Evolutionary conservation across 495 filamentous ascomycete species (phyloP), one percentile per base, ranked within the genome.

Genomic region (Parmelia sp.): DNA sequence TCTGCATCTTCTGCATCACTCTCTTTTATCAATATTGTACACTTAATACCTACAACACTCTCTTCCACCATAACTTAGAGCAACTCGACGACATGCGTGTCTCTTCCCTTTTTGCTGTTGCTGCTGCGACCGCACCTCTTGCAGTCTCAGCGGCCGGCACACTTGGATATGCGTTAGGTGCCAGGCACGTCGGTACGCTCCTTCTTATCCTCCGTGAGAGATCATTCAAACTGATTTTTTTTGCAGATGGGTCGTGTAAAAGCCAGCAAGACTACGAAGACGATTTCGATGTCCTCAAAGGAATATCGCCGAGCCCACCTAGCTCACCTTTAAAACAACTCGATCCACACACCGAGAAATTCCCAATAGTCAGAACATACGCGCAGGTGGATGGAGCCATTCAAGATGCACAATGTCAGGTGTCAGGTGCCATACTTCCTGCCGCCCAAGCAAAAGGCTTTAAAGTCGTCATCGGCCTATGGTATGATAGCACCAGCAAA

Each of bases 391-490:
- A 88, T 69, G 61, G 33, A 37, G 64, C 47, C 77, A 70, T 53
- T 17, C 51, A 45, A 15, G 47, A 59, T 19, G 45, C 47, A 8
- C 71, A 77, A 55, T 92, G 90, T 75, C 77, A 89, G 44, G 83
- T 83, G 37, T 83, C 89, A 35, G 72, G 83, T 71, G 76, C 85
- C 61, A 85, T 91, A 65, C 75, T 92, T 63, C 89, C 88, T 8
- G 89, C 88, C 39, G 88, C 90, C 12, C 83, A 87, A 77, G 72
- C 72, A 58, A 87, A 86, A 74, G 82, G 81, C n/a, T 87, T 90
- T 76, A 77, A 91, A 76, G 87, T 91, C 66, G 77, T 92, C 12
- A 72, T 93, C 60, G 90, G 89, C 66, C 82, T 92, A 69, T 93
- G 90, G 90, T 89, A 78, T 37, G 74, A 63, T 61, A 23, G 53